Evolutionary conservation across 305 asterid genomes (phyloP).

Genomic region (Lippia alba): DNA sequence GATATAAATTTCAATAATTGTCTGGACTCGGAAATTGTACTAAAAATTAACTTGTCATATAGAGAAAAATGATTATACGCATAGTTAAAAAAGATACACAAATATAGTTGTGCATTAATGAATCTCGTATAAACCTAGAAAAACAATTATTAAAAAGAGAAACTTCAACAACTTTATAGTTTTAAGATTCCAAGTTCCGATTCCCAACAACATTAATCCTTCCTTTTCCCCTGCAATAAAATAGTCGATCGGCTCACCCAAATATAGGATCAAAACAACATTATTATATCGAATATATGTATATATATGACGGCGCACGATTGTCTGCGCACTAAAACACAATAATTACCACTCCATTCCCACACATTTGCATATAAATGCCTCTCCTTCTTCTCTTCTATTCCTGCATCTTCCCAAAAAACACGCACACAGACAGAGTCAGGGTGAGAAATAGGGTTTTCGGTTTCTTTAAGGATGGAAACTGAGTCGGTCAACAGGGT

Average conservation of each 20-base stretch:
- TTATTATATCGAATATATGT: no score
- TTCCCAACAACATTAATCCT: conserved; percentile 20
- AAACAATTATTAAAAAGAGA: no score
- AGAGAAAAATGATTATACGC: no score
- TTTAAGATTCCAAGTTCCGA: conserved; percentile 28
- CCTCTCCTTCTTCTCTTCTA: conserved; percentile 32
- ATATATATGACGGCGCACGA: conserved; percentile 56
- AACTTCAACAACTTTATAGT: background rate
- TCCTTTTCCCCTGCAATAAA: background rate
- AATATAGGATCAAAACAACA: background rate
- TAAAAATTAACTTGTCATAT: no score
- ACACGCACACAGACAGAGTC: background rate
- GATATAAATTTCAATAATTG: no score
- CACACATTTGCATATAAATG: conserved; percentile 28
- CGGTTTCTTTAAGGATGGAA: conserved; percentile 25
- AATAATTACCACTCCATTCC: conserved; percentile 32
- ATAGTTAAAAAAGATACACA: no score
- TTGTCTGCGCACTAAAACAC: conserved; percentile 41
- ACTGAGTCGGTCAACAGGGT: conserved; percentile 26
- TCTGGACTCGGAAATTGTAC: no score
- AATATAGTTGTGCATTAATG: no score
- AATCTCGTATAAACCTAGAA: no score
- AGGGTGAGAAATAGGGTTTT: background rate
- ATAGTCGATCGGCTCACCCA: background rate
- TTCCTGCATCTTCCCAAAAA: conserved; percentile 10